phyloP scores from a whole-genome alignment of 73 alveolate genomes.

The Tetrahymena elliotti region DNA sequence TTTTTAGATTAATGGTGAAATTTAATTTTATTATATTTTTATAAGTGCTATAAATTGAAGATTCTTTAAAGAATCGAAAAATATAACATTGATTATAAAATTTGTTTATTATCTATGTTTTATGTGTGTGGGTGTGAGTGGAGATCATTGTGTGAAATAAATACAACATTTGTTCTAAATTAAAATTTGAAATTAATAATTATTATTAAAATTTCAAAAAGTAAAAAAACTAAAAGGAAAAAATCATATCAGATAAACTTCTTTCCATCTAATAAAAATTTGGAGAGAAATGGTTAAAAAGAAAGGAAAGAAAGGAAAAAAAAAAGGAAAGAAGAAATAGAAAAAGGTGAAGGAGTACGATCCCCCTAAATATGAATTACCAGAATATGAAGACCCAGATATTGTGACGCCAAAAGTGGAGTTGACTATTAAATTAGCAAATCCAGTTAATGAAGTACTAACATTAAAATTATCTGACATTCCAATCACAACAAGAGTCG shows the following conservation, averaged over 20 bases:
- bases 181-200: neutral
- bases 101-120: no score
- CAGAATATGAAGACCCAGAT: conserved; percentile 39
- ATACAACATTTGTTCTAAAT: neutral
- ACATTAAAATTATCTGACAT: conserved; percentile 27
- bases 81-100: no score
- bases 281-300: neutral
- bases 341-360: conserved; percentile 30
- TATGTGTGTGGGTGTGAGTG: no score
- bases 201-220: neutral
- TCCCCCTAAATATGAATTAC: conserved; percentile 29
- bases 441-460: conserved; percentile 39
- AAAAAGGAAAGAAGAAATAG: neutral
- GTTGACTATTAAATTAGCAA: conserved; percentile 24
- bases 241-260: neutral
- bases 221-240: neutral
- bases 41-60: neutral
- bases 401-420: conserved; percentile 42
- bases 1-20: neutral
- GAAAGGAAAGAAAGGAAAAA: conserved; percentile 11
- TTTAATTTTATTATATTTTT: no score
- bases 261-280: neutral
- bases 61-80: no score
- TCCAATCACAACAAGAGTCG: conserved; percentile 41
- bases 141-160: neutral